Evolutionary conservation across 345 rosid species (phyloP), one percentile per base, ranked within the genome.

Genomic region (Gossypioides kirkii): DNA sequence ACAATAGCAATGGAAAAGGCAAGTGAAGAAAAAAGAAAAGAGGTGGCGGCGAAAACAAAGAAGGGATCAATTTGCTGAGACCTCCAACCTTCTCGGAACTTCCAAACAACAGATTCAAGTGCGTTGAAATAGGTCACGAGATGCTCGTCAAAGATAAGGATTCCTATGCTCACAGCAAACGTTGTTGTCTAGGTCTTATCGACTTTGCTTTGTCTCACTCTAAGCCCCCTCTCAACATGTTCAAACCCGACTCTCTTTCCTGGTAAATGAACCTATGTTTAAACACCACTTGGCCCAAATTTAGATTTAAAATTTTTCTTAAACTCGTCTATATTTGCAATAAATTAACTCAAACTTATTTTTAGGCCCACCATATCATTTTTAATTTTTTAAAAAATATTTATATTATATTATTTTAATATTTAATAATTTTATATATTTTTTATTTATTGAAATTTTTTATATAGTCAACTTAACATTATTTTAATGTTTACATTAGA

Each of bases 41-140:
- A 42, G 49, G 53, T 23, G 69, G 32, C 61, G 47, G 50, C 76
- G 45, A 38, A 43, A 73, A 70, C 60, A 46, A 61, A 58, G 91
- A 82, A 86, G 93, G 89, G 56, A 78, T 6, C 74, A 73, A 87
- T 70, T 76, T 91, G 76, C 78, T 91, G 68, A 94, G 90, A 1
- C 66, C 82, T 14, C 94, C 93, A 14, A 89, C 76, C 38, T 90
- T 87, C 80, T 64, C 77, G 3, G 82, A 81, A 81, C 78, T 91
- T 32, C 80, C 83, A 42, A 91, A 89, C 71, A 93, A 94, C 26
- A 87, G 93, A 69, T 76, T 91, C 75, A 85, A 85, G 82, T 94
- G 97, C 81, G 81, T 83, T 0, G 93, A 91, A 91, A 94, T 94
- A 0, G 96, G 94, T 18, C 93, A 91, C 80, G 92, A 91, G 77